Evolutionary conservation across 1,284 basidiomycete species (phyloP), one percentile per base, ranked within the genome.

Genomic region (Rhodofomes roseus): DNA sequence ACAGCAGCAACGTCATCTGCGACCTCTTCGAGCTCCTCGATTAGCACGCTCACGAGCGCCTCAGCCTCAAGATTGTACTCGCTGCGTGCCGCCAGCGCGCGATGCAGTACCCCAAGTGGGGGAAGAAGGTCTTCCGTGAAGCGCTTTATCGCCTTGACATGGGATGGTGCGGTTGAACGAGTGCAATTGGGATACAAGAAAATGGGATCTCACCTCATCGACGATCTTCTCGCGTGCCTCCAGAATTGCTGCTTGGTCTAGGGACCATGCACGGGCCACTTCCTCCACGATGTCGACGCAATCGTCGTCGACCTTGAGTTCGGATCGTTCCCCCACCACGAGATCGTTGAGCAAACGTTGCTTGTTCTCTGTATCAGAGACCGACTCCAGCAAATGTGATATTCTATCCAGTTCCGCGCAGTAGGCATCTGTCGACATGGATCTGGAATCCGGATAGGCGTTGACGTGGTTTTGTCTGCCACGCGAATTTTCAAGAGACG

Each of bases 1-100:
- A n/a, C 51, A 29, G 40, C 51, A 22, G 64, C 63, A 3, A 65
- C 62, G n/a, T 68, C 66, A 57, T 68, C 67, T 31, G 60, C 63
- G n/a, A 67, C 57, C 40, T 71, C 70, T 54, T 70, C 70, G 5
- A 72, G 62, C 55, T 72, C 71, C 43, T 70, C 70, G 9, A 70
- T 63, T 22, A 72, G 62, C 0, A 66, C 67, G 40, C 62, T 66
- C 53, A 70, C 48, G 25, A 68, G 39, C 1, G 65, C 65, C 50
- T 72, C 70, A 0, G 63, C 48, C 40, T 71, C 69, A 5, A 57
- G 31, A n/a, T 23, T 60, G 1, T 40, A 8, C 1, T 41, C 23
- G 23, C 46, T 54, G 12, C 51, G 57, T 12, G 55, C 37, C 11
- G 59, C 34, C 0, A 70, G 58, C 2, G 34, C 29, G 11, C 60